Evolutionary conservation across 1,284 basidiomycete genomes (phyloP).

Genomic region (Afroboletus lepidellus): DNA sequence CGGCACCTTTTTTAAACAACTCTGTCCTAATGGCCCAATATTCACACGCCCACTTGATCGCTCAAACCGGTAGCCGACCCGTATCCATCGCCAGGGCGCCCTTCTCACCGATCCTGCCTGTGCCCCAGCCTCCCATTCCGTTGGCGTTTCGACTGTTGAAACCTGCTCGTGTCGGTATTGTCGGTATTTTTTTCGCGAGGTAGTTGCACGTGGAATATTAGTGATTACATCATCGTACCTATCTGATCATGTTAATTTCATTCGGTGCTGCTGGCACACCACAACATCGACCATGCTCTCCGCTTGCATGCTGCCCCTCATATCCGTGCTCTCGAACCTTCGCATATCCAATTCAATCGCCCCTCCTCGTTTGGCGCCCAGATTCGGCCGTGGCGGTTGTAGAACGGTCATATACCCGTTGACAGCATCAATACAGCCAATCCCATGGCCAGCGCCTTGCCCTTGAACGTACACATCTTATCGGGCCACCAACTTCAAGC

Average conservation of each 20-base stretch:
- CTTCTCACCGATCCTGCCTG: not conserved
- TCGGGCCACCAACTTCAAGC: not conserved
- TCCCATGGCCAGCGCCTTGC: conserved; percentile 5
- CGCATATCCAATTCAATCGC: conserved; percentile 4
- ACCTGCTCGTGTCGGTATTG: not conserved
- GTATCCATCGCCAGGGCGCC: not conserved
- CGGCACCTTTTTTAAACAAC: conserved; percentile 38
- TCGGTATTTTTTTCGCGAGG: conserved; percentile 8
- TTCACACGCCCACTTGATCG: conserved; percentile 30
- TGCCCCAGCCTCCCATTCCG: not conserved
- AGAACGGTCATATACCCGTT: conserved; percentile 8
- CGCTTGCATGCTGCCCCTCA: conserved; percentile 11
- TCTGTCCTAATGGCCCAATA: conserved; percentile 26
- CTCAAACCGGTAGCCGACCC: conserved; percentile 8
- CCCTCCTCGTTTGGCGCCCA: not conserved
- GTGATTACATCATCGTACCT: conserved; percentile 31
- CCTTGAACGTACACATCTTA: conserved; percentile 3
- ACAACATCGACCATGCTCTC: conserved; percentile 7
- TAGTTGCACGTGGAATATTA: conserved; percentile 25
- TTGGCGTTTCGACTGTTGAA: not conserved
- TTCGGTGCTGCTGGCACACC: conserved; percentile 19
- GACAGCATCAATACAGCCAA: conserved; percentile 10
- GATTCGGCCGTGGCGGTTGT: conserved; percentile 16
- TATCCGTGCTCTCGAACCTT: conserved; percentile 15
- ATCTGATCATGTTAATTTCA: conserved; percentile 24